Evolutionary conservation across 805 yeast species (phyloP).

Genomic region (Nakazawaea laoshanensis): DNA sequence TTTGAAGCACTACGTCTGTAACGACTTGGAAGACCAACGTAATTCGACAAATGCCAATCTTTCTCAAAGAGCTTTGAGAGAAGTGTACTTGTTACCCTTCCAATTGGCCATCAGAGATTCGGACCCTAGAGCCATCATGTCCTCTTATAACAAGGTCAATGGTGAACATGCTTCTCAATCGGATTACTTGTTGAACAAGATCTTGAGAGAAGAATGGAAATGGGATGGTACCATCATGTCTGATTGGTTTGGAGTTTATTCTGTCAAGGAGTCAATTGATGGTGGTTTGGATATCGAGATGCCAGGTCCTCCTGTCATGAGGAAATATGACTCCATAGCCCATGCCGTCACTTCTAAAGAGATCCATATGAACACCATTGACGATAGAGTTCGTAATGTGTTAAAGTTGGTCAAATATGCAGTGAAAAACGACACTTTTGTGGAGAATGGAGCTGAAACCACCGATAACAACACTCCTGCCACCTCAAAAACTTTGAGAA

Average conservation of each 20-base stretch:
- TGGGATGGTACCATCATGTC: conserved; percentile 31
- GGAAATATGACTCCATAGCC: conserved; percentile 24
- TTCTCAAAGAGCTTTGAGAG: conserved; percentile 34
- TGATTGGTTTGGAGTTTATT: conserved; percentile 35
- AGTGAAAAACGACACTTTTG: conserved; percentile 27
- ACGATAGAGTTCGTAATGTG: conserved; percentile 39
- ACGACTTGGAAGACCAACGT: conserved; percentile 32
- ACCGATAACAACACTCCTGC: conserved; percentile 37
- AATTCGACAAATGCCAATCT: conserved; percentile 26
- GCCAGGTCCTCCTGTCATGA: conserved; percentile 35
- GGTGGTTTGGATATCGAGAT: conserved; percentile 36
- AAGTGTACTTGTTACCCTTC: conserved; percentile 34
- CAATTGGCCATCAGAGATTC: conserved; percentile 31
- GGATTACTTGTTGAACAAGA: conserved; percentile 23
- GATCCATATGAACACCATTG: conserved; percentile 30
- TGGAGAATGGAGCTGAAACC: conserved; percentile 28
- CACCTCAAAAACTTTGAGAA: conserved; percentile 32
- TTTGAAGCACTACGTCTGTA: conserved; percentile 34
- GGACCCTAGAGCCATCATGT: conserved; percentile 30
- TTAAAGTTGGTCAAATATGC: conserved; percentile 38
- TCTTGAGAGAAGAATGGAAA: conserved; percentile 31
- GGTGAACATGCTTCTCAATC: conserved; percentile 32
- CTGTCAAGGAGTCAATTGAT: conserved; percentile 26
- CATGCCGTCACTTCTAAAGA: conserved; percentile 35
- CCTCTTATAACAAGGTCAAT: conserved; percentile 32